Base-by-base conservation (phyloP, 116 monocot genomes). In the Posidonia oceanica region DNA sequence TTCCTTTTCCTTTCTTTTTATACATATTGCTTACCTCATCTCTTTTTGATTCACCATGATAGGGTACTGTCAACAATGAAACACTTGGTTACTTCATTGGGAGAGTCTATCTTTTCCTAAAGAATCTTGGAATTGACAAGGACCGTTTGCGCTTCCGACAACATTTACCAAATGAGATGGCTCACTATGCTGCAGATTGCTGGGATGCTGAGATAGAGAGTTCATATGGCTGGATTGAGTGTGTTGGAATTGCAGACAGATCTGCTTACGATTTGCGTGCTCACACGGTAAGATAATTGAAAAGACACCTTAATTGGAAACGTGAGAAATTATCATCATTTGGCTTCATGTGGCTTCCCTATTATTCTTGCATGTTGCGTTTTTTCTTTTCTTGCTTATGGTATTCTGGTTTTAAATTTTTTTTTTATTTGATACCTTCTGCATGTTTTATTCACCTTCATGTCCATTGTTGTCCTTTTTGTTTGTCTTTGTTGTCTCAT, bases 141-240 rank as follows among this genome's bases (percentile, higher is more conserved):
- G 85, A 83, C 4, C 77, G 87, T 14, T 72, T 97, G 52, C 84
- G 92, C 61, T 97, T 97, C 74, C 83, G 97, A 52, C 97, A 97
- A 77, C 97, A 97, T 82, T 60, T 97, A 70, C 83, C 89, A 15
- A 97, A 97, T 87, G 97, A 97, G 76, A 97, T 97, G 97, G 97
- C 97, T 75, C 97, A 97, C 66, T 97, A 97, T 80, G 97, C 97
- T 73, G 89, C 91, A 2, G 97, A 97, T 68, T 97, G 97, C 68
- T 97, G 97, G 97, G 97, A 92, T 91, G 97, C 92, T 14, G 97
- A 97, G 78, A 97, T 97, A 71, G 94, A 94, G 68, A 90, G 90
- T 66, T 87, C 94, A 21, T 87, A 87, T 79, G 97, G 97, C 18
- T 97, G 97, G 97, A 97, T 97, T 66, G 92, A 92, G 69, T 97